Percentiles rank a stretch among this genome's conserved stretches.
Evolutionary conservation across 139 green algal species (phyloP).

Genomic region (Mychonastes homosphaera): DNA sequence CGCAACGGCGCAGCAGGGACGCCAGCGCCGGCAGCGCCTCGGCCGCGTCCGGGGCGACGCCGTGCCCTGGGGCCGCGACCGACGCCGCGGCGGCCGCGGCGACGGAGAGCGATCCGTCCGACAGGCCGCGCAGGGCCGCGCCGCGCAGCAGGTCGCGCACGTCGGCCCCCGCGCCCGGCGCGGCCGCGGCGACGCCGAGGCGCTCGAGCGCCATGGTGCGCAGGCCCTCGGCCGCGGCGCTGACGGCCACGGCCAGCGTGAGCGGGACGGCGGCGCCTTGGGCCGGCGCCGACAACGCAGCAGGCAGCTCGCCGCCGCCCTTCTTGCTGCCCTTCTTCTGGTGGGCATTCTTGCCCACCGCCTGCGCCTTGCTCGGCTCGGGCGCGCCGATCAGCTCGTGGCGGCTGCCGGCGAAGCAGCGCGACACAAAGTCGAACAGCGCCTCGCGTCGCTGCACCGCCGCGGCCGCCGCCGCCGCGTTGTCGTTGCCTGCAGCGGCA

Average conservation of each 20-base stretch:
- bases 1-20: conserved; percentile 15
- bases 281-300: conserved; percentile 13
- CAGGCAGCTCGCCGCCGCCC: no score
- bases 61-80: background rate
- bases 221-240: conserved; percentile 30
- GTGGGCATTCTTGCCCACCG: no score
- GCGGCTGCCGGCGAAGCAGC: conserved; percentile 16
- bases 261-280: conserved; percentile 13
- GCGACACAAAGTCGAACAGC: conserved; percentile 30
- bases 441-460: conserved; percentile 5
- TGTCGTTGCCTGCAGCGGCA: background rate
- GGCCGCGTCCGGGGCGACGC: conserved; percentile 14
- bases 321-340: no score
- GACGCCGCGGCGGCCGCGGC: conserved; percentile 13
- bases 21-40: conserved; percentile 32
- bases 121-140: conserved; percentile 3
- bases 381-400: conserved; percentile 15
- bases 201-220: conserved; percentile 24
- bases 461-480: background rate
- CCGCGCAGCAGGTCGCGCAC: conserved; percentile 8
- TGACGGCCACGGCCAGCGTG: conserved; percentile 30
- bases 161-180: background rate
- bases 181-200: background rate
- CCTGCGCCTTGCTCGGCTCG: no score
- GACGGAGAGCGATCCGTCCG: conserved; percentile 7